phyloP scores from a whole-genome alignment of 257 asterid genomes.

The Handroanthus guayacan region DNA sequence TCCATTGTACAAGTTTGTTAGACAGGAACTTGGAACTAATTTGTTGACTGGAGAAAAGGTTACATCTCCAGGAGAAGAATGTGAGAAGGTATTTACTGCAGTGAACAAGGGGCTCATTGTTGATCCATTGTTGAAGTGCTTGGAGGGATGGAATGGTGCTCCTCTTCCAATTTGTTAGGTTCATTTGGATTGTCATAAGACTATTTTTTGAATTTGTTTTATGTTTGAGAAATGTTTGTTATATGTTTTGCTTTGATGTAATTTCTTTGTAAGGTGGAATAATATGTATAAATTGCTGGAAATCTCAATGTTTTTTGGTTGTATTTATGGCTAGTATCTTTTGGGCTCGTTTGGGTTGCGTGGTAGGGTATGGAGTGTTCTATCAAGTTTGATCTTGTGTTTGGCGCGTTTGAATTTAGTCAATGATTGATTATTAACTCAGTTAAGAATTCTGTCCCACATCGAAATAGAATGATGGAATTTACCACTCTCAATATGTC shows the following conservation, averaged over 20 bases:
- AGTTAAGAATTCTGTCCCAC: too few relatives aligned
- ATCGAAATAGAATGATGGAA: too few relatives aligned
- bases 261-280: constrained; percentile 2
- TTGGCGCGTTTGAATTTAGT: too few relatives aligned
- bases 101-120: constrained; percentile 61
- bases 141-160: constrained; percentile 75
- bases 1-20: constrained; percentile 74
- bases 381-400: too few relatives aligned
- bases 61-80: constrained; percentile 79
- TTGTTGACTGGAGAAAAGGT: constrained; percentile 70
- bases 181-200: not conserved
- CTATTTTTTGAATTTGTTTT: not conserved
- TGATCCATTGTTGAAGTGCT: constrained; percentile 79
- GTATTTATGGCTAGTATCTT: not conserved
- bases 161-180: constrained; percentile 78
- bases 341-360: too few relatives aligned
- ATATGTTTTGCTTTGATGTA: not conserved
- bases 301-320: not conserved
- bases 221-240: constrained; percentile 3
- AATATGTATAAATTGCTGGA: constrained; percentile 13
- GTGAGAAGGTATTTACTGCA: constrained; percentile 82
- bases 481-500: too few relatives aligned
- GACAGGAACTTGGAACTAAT: constrained; percentile 65
- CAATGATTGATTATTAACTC: too few relatives aligned
- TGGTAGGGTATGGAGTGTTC: too few relatives aligned